These are phyloP conservation scores for Dichotomopilus funicola DNA, from an alignment of 2,329 filamentous ascomycete genomes.

Conservation along the genomic window DNA sequence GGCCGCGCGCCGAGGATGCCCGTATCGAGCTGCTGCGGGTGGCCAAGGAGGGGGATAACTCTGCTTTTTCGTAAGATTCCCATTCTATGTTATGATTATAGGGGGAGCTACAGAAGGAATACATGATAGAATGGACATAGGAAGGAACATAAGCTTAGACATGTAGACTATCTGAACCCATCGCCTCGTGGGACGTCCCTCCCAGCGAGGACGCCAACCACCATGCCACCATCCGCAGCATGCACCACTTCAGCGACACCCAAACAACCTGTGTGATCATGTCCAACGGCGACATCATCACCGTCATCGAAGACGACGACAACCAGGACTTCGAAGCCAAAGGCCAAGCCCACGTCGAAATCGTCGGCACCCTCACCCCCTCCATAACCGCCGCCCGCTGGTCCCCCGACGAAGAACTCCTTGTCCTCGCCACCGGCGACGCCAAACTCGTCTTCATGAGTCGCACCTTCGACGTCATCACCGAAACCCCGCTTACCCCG, in stretches of 20 bases:
- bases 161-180: constrained; percentile 31
- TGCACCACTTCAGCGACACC: constrained; percentile 82
- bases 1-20: constrained; percentile 63
- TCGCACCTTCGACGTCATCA: constrained; percentile 76
- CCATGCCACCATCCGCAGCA: constrained; percentile 66
- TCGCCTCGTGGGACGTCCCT: constrained; percentile 86
- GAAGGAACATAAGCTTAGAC: constrained; percentile 26
- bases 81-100: not conserved
- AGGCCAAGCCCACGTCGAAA: constrained; percentile 78
- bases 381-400: constrained; percentile 85
- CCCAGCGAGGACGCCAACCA: constrained; percentile 67
- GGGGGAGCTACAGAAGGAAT: too few relatives aligned
- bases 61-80: constrained; percentile 35
- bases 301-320: constrained; percentile 72
- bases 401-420: constrained; percentile 91
- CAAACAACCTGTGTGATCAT: constrained; percentile 74
- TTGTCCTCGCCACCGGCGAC: constrained; percentile 74
- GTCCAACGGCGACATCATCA: constrained; percentile 82
- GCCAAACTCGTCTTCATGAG: constrained; percentile 88
- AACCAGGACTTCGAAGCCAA: constrained; percentile 27
- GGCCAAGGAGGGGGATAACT: constrained; percentile 33
- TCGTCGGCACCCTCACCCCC: constrained; percentile 87
- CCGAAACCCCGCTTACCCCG: constrained; percentile 62
- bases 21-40: constrained; percentile 65
- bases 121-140: too few relatives aligned